Conservation (phyloP, 2,329 filamentous ascomycete genomes). For the Peltaster fructicola region DNA sequence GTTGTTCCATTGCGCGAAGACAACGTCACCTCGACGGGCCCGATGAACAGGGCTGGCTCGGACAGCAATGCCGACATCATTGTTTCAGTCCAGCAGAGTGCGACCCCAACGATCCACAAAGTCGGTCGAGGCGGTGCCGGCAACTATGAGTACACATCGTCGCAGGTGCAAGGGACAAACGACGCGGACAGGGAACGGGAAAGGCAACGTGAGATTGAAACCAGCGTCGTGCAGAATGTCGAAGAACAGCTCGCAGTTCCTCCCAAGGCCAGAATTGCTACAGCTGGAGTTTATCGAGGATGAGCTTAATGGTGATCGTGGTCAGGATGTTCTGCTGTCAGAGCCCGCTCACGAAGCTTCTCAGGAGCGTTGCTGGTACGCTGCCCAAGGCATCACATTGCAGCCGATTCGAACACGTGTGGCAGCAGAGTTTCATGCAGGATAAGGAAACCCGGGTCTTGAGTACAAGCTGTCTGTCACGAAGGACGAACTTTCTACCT, state of each 20-base stretch:
- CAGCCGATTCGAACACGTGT: too few relatives aligned
- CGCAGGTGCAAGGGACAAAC: too few relatives aligned
- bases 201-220: constrained; percentile 14
- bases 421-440: too few relatives aligned
- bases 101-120: constrained; percentile 6
- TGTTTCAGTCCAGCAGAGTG: neutral
- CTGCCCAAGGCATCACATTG: too few relatives aligned
- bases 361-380: too few relatives aligned
- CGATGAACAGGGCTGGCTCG: constrained; percentile 3
- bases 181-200: constrained; percentile 15
- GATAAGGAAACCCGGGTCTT: too few relatives aligned
- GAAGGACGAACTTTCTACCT: neutral
- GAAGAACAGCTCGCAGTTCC: constrained; percentile 24
- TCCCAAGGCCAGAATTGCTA: too few relatives aligned
- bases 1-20: constrained; percentile 10
- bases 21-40: constrained; percentile 2
- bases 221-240: constrained; percentile 24
- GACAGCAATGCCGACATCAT: constrained; percentile 2
- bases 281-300: too few relatives aligned
- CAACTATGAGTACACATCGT: constrained; percentile 25
- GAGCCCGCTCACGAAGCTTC: too few relatives aligned
- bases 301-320: too few relatives aligned
- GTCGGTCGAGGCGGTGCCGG: constrained; percentile 29
- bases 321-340: too few relatives aligned
- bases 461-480: too few relatives aligned